Percentiles rank a stretch among this genome's conserved stretches.
Conservation (phyloP, 2,329 filamentous ascomycete genomes). For the Claviceps purpurea region DNA sequence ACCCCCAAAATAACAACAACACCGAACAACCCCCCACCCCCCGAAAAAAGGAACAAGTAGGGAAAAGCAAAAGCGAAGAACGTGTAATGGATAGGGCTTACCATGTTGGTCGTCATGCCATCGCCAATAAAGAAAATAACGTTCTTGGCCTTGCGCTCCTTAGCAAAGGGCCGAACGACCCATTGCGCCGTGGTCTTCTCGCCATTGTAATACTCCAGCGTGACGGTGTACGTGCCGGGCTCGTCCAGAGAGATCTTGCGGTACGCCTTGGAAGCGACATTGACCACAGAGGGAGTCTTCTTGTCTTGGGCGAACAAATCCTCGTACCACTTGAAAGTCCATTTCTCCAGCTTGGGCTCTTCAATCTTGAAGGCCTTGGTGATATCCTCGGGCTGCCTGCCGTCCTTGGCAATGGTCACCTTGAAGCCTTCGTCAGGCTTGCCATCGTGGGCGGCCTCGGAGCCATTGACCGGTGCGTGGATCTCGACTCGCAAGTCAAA, state of each 20-base stretch:
- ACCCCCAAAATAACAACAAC: not conserved
- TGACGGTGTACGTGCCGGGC: slow-evolving; percentile 67
- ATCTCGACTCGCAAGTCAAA: slow-evolving; percentile 78
- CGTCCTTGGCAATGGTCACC: slow-evolving; percentile 58
- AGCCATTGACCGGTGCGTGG: slow-evolving; percentile 69
- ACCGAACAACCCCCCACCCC: too few relatives aligned
- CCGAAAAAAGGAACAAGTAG: not conserved
- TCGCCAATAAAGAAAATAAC: slow-evolving; percentile 75
- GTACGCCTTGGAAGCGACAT: slow-evolving; percentile 69
- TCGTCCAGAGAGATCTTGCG: slow-evolving; percentile 62
- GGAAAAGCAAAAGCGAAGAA: not conserved
- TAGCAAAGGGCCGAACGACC: slow-evolving; percentile 58
- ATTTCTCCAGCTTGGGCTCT: slow-evolving; percentile 63
- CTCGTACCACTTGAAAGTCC: slow-evolving; percentile 78
- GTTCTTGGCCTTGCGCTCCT: slow-evolving; percentile 67
- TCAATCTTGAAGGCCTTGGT: slow-evolving; percentile 54
- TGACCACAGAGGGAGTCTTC: slow-evolving; percentile 56
- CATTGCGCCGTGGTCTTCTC: slow-evolving; percentile 62
- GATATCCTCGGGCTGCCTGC: slow-evolving; percentile 36
- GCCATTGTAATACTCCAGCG: slow-evolving; percentile 60
- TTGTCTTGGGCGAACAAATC: slow-evolving; percentile 68
- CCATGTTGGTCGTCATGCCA: slow-evolving; percentile 62
- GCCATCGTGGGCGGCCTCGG: slow-evolving; percentile 57
- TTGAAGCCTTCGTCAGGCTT: slow-evolving; percentile 63
- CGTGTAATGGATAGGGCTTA: slow-evolving; percentile 8